Base-by-base conservation (phyloP, 2,329 filamentous ascomycete genomes). In the Fonsecaea erecta region DNA sequence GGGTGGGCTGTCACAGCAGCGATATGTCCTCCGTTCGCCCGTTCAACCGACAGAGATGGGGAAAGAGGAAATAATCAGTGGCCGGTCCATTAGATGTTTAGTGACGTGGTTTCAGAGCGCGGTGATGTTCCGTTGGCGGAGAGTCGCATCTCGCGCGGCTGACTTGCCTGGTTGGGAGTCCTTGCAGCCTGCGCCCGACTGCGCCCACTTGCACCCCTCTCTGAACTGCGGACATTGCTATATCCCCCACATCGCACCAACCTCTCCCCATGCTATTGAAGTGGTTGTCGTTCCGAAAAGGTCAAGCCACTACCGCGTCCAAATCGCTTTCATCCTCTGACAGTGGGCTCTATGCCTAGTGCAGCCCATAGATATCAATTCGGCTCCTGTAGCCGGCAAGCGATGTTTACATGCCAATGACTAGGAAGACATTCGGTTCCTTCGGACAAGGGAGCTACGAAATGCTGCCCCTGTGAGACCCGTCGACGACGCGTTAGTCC, bases 21-120 rank as follows among this genome's bases (percentile, higher is more conserved):
- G 21, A 26, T 9, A 24, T 48, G 43, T 16, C 14, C 40, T 62
- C 60, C 52, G 30, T 32, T 56, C 52, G 37, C 46, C 60, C 60
- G 52, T 48, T 24, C 43, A 48, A 3, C 43, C 43, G 43, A 48
- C 18, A 24, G 8, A 48, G 2, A 48, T 24, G 7, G 14, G 18
- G 43, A 48, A 24, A 2, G 32, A 34, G 32, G 32, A 34, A 34
- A 34, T 34, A 34, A 34, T 34, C 32, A 34, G 32, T 5, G 3
- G 6, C 32, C 2, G 32, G 6, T 34, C 32, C 32, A 34, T 34
- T 34, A 11, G 32, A 34, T 34, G 32, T 2, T 7, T 9, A 32
- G 30, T 32, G 30, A n/a, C n/a, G n/a, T n/a, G n/a, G n/a, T n/a
- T n/a, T n/a, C n/a, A n/a, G n/a, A n/a, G n/a, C n/a, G n/a, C n/a